phyloP scores from a whole-genome alignment of 345 rosid genomes.

The Pugionium dolabratum region DNA sequence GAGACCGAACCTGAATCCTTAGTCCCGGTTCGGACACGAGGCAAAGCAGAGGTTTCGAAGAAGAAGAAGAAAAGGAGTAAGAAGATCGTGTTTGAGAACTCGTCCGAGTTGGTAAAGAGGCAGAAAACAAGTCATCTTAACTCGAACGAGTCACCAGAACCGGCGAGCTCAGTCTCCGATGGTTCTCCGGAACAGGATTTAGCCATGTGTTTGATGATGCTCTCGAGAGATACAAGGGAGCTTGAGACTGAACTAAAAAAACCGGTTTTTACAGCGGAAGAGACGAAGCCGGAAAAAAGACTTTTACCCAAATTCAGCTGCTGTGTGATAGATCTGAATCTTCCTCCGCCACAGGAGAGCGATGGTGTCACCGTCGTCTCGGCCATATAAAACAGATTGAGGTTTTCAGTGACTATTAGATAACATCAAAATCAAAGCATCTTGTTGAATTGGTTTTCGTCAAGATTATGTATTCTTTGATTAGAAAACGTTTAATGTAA shows the following conservation, averaged over 20 bases:
- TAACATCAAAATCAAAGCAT: constrained; percentile 8
- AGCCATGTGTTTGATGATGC: constrained; percentile 94
- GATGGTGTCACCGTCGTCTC: constrained; percentile 41
- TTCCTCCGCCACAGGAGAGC: constrained; percentile 82
- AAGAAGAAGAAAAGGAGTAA: constrained; percentile 24
- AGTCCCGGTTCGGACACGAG: constrained; percentile 60
- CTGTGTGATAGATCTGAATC: constrained; percentile 81
- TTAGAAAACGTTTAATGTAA: constrained; percentile 27
- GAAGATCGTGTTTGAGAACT: constrained; percentile 18
- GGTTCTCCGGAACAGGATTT: constrained; percentile 73
- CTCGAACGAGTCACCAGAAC: constrained; percentile 59
- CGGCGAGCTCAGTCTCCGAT: constrained; percentile 73
- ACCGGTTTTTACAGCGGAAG: constrained; percentile 38
- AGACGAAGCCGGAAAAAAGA: constrained; percentile 35
- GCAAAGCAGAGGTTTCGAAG: constrained; percentile 33
- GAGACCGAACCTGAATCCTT: constrained; percentile 69
- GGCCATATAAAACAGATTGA: constrained; percentile 22
- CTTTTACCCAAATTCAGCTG: constrained; percentile 35
- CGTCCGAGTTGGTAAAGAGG: constrained; percentile 18
- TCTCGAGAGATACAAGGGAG: constrained; percentile 81
- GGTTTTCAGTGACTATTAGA: constrained; percentile 17
- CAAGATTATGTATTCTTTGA: constrained; percentile 29
- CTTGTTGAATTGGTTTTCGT: constrained; percentile 31
- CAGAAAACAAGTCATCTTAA: constrained; percentile 26
- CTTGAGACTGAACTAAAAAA: constrained; percentile 22